Evolutionary conservation across 2,329 filamentous ascomycete genomes (phyloP).

Genomic region (Penicillium polonicum): DNA sequence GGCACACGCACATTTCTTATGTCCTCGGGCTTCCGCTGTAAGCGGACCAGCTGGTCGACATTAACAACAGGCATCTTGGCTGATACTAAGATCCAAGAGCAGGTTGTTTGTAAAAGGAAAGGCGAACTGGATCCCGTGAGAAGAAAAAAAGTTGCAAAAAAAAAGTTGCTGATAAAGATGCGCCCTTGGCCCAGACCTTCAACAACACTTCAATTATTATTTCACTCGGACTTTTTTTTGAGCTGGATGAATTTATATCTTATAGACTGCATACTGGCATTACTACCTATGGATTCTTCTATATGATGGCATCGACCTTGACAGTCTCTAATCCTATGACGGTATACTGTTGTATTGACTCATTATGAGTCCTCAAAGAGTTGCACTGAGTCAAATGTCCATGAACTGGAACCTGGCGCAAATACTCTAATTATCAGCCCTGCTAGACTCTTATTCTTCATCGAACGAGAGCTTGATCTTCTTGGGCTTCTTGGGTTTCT

Average conservation of each 20-base stretch:
- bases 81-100: slow-evolving; percentile 15
- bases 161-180: slow-evolving; percentile 26
- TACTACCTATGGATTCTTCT: not conserved
- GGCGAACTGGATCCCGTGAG: slow-evolving; percentile 12
- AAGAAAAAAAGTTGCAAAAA: slow-evolving; percentile 24
- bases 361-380: slow-evolving; percentile 17
- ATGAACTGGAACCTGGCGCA: not conserved
- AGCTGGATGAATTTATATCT: not conserved
- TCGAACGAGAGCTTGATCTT: slow-evolving; percentile 50
- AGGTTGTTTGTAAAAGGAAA: slow-evolving; percentile 12
- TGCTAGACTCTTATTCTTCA: slow-evolving; percentile 27
- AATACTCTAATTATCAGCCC: not conserved
- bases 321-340: not conserved
- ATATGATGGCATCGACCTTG: not conserved
- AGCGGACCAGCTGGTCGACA: slow-evolving; percentile 82
- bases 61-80: slow-evolving; percentile 83
- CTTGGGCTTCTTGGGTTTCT: slow-evolving; percentile 45
- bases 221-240: not conserved
- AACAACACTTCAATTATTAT: slow-evolving; percentile 1
- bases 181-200: slow-evolving; percentile 1
- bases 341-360: slow-evolving; percentile 18
- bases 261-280: not conserved
- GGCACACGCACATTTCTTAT: slow-evolving; percentile 77
- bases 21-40: slow-evolving; percentile 83
- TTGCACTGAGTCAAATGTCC: not conserved